phyloP scores from a whole-genome alignment of 1,284 basidiomycete genomes.

The Garcileccinum viscosum region DNA sequence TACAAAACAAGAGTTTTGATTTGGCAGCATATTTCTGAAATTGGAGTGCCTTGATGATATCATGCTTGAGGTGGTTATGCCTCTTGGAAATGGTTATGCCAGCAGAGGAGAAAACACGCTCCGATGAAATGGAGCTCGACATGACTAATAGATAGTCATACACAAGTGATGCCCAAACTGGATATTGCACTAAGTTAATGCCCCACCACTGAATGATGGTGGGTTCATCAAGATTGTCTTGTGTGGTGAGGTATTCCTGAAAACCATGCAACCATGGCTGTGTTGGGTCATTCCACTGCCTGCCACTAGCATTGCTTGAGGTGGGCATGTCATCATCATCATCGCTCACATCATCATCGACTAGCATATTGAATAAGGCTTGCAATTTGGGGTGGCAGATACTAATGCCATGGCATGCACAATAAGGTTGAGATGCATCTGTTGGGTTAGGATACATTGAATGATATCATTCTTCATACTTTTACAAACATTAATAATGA shows the following conservation, averaged over 20 bases:
- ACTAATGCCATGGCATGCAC: background rate
- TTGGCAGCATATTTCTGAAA: background rate
- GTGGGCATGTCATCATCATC: background rate
- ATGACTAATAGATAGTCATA: too few relatives aligned
- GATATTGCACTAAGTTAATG: too few relatives aligned
- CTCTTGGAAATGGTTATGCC: background rate
- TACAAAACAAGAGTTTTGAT: background rate
- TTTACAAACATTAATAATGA: background rate
- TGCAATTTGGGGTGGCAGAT: background rate
- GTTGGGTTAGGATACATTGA: background rate
- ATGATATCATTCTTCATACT: background rate
- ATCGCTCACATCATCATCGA: background rate
- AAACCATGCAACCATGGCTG: background rate
- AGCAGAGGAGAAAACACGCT: background rate
- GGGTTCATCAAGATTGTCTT: too few relatives aligned
- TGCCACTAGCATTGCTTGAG: background rate
- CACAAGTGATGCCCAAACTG: too few relatives aligned
- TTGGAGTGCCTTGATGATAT: background rate
- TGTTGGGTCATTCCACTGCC: background rate
- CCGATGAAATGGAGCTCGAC: background rate
- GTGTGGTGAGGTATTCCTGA: too few relatives aligned
- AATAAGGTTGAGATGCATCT: background rate
- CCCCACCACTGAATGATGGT: too few relatives aligned
- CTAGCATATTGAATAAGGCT: background rate
- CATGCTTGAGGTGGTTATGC: background rate